Conservation (phyloP, 2,329 filamentous ascomycete species). For the Aureobasidium zeae region DNA sequence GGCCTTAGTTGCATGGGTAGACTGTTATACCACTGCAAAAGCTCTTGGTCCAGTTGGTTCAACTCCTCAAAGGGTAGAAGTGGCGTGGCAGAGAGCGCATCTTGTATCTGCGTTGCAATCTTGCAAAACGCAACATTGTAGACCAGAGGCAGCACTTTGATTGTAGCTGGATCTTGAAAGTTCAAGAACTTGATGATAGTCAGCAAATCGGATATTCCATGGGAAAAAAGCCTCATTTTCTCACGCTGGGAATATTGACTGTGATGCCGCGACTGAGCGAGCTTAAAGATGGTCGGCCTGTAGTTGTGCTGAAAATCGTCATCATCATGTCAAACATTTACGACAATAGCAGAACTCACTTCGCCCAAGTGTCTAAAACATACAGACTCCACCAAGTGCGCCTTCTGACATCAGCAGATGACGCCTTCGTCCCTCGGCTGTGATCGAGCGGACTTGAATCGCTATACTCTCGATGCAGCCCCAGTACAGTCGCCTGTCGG, state of each 20-base stretch:
- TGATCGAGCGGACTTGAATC: conserved; percentile 27
- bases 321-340: neutral
- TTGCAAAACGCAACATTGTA: conserved; percentile 74
- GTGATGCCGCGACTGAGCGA: conserved; percentile 60
- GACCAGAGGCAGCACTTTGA: conserved; percentile 59
- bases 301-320: conserved; percentile 45
- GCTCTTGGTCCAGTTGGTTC: conserved; percentile 54
- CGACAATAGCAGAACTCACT: neutral
- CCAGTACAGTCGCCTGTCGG: conserved; percentile 27
- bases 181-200: conserved; percentile 22
- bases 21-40: conserved; percentile 63
- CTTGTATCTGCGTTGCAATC: conserved; percentile 68
- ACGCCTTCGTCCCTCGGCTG: conserved; percentile 35
- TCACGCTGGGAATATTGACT: conserved; percentile 48
- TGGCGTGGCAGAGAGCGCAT: conserved; percentile 60
- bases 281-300: conserved; percentile 61
- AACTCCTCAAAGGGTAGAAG: conserved; percentile 59
- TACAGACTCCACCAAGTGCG: conserved; percentile 69
- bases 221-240: conserved; percentile 17
- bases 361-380: conserved; percentile 63
- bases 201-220: neutral
- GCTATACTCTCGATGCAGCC: conserved; percentile 26
- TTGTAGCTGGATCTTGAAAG: conserved; percentile 41
- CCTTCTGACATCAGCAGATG: conserved; percentile 51
- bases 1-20: conserved; percentile 44